phyloP scores from a whole-genome alignment of 1,284 basidiomycete species.

The Bjerkandera adusta region DNA sequence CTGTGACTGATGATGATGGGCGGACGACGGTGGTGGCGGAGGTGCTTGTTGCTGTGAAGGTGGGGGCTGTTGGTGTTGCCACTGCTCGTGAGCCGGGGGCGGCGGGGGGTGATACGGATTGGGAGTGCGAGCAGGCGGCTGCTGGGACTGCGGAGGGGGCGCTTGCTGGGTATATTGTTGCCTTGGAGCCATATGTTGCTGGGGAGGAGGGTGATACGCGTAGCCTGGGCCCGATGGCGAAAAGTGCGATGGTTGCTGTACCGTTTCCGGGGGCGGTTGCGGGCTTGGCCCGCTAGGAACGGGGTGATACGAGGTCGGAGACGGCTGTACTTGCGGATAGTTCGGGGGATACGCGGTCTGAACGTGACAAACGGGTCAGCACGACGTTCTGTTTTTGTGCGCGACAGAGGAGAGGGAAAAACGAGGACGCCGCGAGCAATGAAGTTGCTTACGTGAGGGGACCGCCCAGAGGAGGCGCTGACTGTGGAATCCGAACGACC shows the following conservation, averaged over 20 bases:
- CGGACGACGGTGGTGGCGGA: conserved; percentile 29
- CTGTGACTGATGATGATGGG: conserved; percentile 19
- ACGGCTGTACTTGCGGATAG: conserved; percentile 26
- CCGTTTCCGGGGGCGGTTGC: conserved; percentile 14
- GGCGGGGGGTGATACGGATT: conserved; percentile 29
- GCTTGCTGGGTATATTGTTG: conserved; percentile 26
- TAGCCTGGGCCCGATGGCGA: conserved; percentile 23
- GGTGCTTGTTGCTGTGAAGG: conserved; percentile 22
- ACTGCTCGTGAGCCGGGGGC: conserved; percentile 30
- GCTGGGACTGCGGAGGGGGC: conserved; percentile 29
- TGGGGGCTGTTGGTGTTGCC: conserved; percentile 29
- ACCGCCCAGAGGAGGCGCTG: conserved; percentile 33
- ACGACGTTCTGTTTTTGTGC: conserved; percentile 9
- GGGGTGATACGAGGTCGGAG: conserved; percentile 25
- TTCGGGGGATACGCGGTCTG: conserved; percentile 29
- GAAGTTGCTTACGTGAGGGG: conserved; percentile 35
- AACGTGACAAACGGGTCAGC: conserved; percentile 12
- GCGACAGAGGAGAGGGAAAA: conserved; percentile 19
- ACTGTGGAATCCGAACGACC: conserved; percentile 30
- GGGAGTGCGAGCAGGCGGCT: conserved; percentile 17
- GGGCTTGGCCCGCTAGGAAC: conserved; percentile 19
- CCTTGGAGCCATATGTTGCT: conserved; percentile 22
- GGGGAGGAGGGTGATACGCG: conserved; percentile 22
- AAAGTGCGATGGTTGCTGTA: conserved; percentile 26
- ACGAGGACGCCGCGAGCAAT: conserved; percentile 25